phyloP scores from a whole-genome alignment of 805 yeast species.

The Barnettozyma botsteinii region DNA sequence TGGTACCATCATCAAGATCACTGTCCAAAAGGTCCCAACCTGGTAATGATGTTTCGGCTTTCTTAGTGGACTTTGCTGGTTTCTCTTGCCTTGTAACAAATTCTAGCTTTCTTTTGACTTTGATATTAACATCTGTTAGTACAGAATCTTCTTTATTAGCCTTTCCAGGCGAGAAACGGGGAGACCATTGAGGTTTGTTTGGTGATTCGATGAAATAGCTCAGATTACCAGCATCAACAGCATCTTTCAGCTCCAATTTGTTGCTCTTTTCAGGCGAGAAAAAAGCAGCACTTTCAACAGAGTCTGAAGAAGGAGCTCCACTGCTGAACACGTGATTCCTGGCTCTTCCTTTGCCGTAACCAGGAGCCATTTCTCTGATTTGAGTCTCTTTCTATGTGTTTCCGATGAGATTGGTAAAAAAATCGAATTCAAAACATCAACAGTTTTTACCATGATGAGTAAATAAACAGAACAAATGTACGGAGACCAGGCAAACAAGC shows the following conservation, averaged over 20 bases:
- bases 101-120: conserved; percentile 1
- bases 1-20: not conserved
- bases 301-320: not conserved
- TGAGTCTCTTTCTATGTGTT: not conserved
- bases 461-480: conserved; percentile 48
- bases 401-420: not conserved
- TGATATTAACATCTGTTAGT: not conserved
- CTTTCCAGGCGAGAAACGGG: conserved; percentile 7
- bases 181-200: conserved; percentile 22
- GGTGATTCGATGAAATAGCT: conserved; percentile 21
- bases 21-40: conserved; percentile 8
- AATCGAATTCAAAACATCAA: not conserved
- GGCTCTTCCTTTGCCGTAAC: conserved; percentile 4
- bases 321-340: conserved; percentile 1
- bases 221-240: not conserved
- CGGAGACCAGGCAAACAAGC: conserved; percentile 80
- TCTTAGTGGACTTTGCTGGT: not conserved
- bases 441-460: not conserved
- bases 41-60: not conserved
- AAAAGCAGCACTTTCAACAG: not conserved
- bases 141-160: not conserved
- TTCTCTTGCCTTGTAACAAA: not conserved
- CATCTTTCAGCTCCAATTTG: not conserved
- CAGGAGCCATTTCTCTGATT: conserved; percentile 1
- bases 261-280: conserved; percentile 8